Evolutionary conservation across 2,329 filamentous ascomycete genomes (phyloP), one percentile per base, ranked within the genome.

Genomic region (Amauroascus verrucosus): DNA sequence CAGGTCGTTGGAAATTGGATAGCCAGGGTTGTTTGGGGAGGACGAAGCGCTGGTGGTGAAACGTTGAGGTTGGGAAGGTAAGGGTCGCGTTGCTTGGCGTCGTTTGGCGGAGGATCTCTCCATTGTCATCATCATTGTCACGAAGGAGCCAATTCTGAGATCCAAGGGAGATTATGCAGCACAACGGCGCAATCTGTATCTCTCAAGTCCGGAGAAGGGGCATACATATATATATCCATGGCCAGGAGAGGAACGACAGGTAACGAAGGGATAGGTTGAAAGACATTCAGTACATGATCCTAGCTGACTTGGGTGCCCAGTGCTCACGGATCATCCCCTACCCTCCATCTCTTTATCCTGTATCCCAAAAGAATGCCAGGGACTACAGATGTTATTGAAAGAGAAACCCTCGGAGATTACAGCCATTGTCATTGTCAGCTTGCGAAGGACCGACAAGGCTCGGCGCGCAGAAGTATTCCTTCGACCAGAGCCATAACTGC

Each of bases 41-140:
- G 51, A 28, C 11, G 47, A 49, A 37, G 38, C 9, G 37, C 18
- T 30, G 51, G 38, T 14, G 43, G 48, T 41, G 43, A 41, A 54
- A 28, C 30, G 47, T 16, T 54, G 55, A 54, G 48, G 44, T 46
- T 54, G 55, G 16, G 41, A 16, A 20, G 41, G 14, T 26, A 37
- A 49, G 44, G 48, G 28, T 24, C 38, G 52, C 20, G 40, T 28
- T 33, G 37, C 55, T 57, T 57, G 55, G 55, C 55, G 55, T 43
- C 54, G 54, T 47, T 50, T 49, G 28, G 44, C 26, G 33, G 54
- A 37, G 20, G 45, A 20, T 47, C 33, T 41, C 51, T 54, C 53
- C 46, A 30, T 45, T 22, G 11, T 22, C 22, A 28, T 26, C 8
- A 6, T 49, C 33, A 41, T 41, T 30, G n/a, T 26, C n/a, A 40